Evolutionary conservation across 495 filamentous ascomycete species (phyloP), one percentile per base, ranked within the genome.

Genomic region (Penicillium ucsense): DNA sequence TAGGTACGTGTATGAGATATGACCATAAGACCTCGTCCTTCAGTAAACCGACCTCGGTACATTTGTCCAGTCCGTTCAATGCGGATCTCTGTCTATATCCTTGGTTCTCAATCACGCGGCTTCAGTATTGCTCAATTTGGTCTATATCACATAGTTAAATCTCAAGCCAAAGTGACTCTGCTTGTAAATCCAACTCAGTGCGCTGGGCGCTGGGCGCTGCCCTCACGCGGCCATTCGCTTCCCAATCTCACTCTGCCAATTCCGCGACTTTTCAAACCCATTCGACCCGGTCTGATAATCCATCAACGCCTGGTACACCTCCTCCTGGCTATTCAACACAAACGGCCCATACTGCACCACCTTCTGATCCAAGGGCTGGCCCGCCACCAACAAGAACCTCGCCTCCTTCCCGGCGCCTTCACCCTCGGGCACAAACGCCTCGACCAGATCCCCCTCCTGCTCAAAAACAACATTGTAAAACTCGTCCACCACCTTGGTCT

Each of bases 331-430:
- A 34, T 74, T 95, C 50, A 95, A 58, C 9, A 98, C 92, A 62
- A 98, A 98, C 3, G 91, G 91, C 0, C 91, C 91, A 62, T 98
- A 95, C 76, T 98, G 91, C 29, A 96, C 86, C 20, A 98, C 84
- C 45, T 86, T 82, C 66, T 98, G 91, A 60, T 96, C 83, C 9
- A 96, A 74, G 10, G 89, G 86, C 56, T 88, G 78, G 2, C 91
- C 91, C 0, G 90, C 87, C 34, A 95, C 74, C 35, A 97, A 70
- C 4, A 97, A 76, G 58, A 95, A 86, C 32, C 82, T 73, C 1
- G 76, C 73, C 43, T 79, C 76, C 49, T 20, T 20, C 20, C 20
- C 20, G 20, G 77, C 71, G 51, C 82, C 80, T 4, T 85, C 88
- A 49, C 72, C 78, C 34, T 78, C 80, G 10, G 79, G 78, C 27